A percentile compares a stretch with the other conserved stretches of the same genome.
Evolutionary conservation across 2,329 filamentous ascomycete species (phyloP).

Genomic region (Aspergillus unguis): DNA sequence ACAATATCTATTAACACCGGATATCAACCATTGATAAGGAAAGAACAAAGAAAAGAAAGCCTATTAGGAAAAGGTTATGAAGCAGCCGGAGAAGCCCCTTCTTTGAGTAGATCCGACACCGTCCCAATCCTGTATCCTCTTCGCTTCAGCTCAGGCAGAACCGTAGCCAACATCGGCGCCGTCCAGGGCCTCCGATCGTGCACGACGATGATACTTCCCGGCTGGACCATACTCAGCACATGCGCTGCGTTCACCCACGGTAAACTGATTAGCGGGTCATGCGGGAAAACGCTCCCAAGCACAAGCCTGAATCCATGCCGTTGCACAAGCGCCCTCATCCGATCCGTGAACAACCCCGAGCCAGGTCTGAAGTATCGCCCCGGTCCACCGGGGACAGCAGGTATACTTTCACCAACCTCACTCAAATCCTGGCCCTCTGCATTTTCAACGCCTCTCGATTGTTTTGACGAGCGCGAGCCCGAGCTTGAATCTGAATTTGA

Average conservation of each 20-base stretch:
- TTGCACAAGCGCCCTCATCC: conserved; percentile 62
- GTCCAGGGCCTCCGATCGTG: conserved; percentile 86
- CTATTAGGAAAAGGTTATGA: neutral
- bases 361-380: conserved; percentile 75
- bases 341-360: conserved; percentile 73
- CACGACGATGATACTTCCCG: conserved; percentile 78
- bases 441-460: neutral
- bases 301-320: conserved; percentile 67
- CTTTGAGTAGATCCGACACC: conserved; percentile 62
- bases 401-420: conserved; percentile 44
- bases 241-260: conserved; percentile 70
- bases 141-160: conserved; percentile 67
- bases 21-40: conserved; percentile 1
- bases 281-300: conserved; percentile 82
- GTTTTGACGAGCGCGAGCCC: neutral
- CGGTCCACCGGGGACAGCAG: neutral
- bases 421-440: conserved; percentile 14
- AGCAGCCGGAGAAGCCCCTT: conserved; percentile 13
- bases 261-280: conserved; percentile 79
- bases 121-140: conserved; percentile 70
- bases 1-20: conserved; percentile 6
- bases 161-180: conserved; percentile 68
- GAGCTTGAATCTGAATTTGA: no score
- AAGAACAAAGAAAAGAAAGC: neutral
- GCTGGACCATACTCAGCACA: conserved; percentile 72